phyloP scores from a whole-genome alignment of 2,329 filamentous ascomycete genomes.

The Sphaerulina populicola region DNA sequence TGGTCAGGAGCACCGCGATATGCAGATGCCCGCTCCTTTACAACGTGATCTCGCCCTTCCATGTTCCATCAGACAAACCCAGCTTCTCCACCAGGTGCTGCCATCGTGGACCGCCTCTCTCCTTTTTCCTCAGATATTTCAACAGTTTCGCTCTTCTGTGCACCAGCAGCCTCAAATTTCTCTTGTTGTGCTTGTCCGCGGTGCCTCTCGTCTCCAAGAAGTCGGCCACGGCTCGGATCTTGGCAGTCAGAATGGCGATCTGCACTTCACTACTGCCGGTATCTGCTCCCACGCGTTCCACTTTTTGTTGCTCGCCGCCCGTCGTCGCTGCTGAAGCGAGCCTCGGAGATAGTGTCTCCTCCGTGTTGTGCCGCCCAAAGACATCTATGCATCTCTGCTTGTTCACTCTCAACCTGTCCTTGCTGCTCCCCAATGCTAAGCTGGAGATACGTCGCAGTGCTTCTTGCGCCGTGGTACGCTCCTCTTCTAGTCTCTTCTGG shows the following conservation, averaged over 20 bases:
- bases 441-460: constrained; percentile 73
- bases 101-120: constrained; percentile 86
- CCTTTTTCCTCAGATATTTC: constrained; percentile 77
- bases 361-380: constrained; percentile 88
- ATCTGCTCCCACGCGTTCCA: constrained; percentile 69
- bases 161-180: constrained; percentile 74
- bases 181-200: constrained; percentile 90
- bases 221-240: constrained; percentile 74
- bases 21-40: constrained; percentile 29
- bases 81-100: constrained; percentile 74
- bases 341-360: constrained; percentile 58
- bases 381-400: constrained; percentile 73
- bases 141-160: constrained; percentile 85
- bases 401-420: constrained; percentile 73
- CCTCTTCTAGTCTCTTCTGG: constrained; percentile 27
- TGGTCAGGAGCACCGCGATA: neutral
- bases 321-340: constrained; percentile 23
- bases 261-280: constrained; percentile 97
- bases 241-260: constrained; percentile 86
- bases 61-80: constrained; percentile 78
- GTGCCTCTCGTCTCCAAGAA: constrained; percentile 62
- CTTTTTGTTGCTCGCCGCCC: constrained; percentile 31
- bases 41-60: constrained; percentile 79
- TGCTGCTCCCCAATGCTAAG: constrained; percentile 66
- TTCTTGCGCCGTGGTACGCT: constrained; percentile 55